Evolutionary conservation across 2,329 filamentous ascomycete species (phyloP), one percentile per base, ranked within the genome.

Genomic region (Rhynchosporium secalis): DNA sequence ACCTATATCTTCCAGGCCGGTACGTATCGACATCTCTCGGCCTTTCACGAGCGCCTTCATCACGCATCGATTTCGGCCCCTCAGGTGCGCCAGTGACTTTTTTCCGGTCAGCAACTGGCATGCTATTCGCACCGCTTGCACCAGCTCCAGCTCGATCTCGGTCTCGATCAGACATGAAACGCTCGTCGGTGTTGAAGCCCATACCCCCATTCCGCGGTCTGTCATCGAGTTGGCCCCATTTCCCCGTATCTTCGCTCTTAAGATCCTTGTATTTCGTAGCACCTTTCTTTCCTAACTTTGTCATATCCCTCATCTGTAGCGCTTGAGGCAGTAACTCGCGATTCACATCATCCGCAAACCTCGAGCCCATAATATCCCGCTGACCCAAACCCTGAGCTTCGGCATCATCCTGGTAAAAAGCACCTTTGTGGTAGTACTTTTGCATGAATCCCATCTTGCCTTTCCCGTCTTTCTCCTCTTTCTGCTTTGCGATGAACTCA

Each of bases 401-500:
- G 57, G 87, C 83, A 70, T 96, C 90, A 58, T 93, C 91, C 68
- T 89, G 90, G 80, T 91, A 98, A 79, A 98, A 99, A 15, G 95
- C 95, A 55, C 95, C 95, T 78, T 93, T 94, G 81, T 99, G 95
- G 76, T 91, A 93, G 78, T 98, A 99, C 74, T 93, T 92, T 73
- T 97, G 93, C 90, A 98, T 91, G 75, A 87, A 97, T 1, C 84
- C 84, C 82, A 95, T 91, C 77, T 94, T 89, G 58, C 92, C 92
- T 64, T 89, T 88, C 56, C 81, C 76, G 69, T 89, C 86, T 76
- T 70, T 72, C 66, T 75, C 73, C 31, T 73, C 72, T 40, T 70
- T 72, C 56, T 98, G 94, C 68, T 83, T 81, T 0, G 87, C 87
- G 20, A 98, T 78, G 75, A 86, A 91, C 56, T 83, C 90, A 48